Base-by-base conservation (phyloP, 2,329 filamentous ascomycete genomes). In the Hymenoscyphus scutula region DNA sequence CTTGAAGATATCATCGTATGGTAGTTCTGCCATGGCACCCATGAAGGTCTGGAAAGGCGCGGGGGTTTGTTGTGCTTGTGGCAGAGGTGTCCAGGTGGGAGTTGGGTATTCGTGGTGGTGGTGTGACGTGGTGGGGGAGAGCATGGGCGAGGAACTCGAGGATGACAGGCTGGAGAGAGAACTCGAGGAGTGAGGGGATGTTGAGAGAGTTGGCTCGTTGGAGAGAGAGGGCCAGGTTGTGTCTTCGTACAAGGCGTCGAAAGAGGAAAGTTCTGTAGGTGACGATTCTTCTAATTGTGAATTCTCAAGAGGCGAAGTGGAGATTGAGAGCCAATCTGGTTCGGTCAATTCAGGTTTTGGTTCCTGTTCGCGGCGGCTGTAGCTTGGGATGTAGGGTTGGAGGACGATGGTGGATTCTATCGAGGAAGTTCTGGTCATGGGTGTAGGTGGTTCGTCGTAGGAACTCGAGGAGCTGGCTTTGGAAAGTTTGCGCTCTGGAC, bases 31-130 rank as follows among this genome's bases (percentile, higher is more conserved):
- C 65, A 71, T 70, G 11, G 72, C 67, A 6, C 72, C 73, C 71
- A 73, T 74, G 56, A 73, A 73, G 8, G 72, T 72, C 60, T 73
- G 71, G 61, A 74, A 74, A 1, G 70, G 69, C 53, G 71, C 68
- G 3, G 65, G 65, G 2, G 69, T 68, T 27, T 41, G 58, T 54
- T 53, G 45, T 34, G 23, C 29, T 41, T 57, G 55, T 11, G 58
- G 58, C 29, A 59, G 58, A 8, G 58, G 48, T 8, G 58, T 53
- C 72, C 71, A 73, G 19, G 63, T 64, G 11, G 71, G 66, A 55
- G 66, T 69, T 1, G 67, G 67, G 53, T 72, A 74, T 59, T 71
- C 69, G 60, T 51, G 61, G 57, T 27, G 45, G 29, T 32, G 38
- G 29, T 25, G 57, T 41, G 60, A 25, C 7, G 54, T n/a, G 27